These are phyloP conservation scores for Diospyros kaki DNA, from an alignment of 148 eudicot species.

Conservation along the genomic window DNA sequence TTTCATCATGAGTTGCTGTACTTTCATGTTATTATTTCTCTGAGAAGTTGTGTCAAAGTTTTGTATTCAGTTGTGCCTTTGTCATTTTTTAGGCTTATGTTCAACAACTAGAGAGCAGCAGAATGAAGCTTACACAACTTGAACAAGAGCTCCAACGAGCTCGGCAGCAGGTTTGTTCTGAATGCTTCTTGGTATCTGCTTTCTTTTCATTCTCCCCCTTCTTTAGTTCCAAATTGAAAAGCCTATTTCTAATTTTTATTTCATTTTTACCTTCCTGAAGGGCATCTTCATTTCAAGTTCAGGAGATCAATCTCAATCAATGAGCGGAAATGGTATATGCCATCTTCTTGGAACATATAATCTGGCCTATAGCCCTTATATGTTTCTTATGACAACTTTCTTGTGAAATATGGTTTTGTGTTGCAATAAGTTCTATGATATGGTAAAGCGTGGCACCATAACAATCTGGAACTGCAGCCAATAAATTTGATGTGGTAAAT, in stretches of 20 bases:
- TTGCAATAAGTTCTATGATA: not conserved
- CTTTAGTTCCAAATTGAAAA: not conserved
- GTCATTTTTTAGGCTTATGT: constrained; percentile 32
- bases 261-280: constrained; percentile 19
- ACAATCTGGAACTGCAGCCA: not conserved
- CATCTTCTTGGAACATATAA: not conserved
- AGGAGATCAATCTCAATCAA: constrained; percentile 41
- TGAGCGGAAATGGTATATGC: constrained; percentile 39
- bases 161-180: constrained; percentile 33
- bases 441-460: not conserved
- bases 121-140: constrained; percentile 40
- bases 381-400: not conserved
- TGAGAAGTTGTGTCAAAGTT: not conserved
- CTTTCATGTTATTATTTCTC: too few relatives aligned
- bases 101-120: constrained; percentile 46
- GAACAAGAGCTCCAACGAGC: constrained; percentile 48
- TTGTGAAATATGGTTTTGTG: not conserved
- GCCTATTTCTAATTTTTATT: not conserved
- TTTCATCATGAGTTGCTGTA: too few relatives aligned
- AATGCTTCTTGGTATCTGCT: not conserved
- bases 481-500: too few relatives aligned
- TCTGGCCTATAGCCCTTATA: not conserved
- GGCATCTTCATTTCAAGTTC: constrained; percentile 44
- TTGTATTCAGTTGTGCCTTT: constrained; percentile 1
- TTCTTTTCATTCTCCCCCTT: not conserved